Evolutionary conservation across 257 asterid species (phyloP), one percentile per base, ranked within the genome.

Genomic region (Solanum bulbocastanum): DNA sequence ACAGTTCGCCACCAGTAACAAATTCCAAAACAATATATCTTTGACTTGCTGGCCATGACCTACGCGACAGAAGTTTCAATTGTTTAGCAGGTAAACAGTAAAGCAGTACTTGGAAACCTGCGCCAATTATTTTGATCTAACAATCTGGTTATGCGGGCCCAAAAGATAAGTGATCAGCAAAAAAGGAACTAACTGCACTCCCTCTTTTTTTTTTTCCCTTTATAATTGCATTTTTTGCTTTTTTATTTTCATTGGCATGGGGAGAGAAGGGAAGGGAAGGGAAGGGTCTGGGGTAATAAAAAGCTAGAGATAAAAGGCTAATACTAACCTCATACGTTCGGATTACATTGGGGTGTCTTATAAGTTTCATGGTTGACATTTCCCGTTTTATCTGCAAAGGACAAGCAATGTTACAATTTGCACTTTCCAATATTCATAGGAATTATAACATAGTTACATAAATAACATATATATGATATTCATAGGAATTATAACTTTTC

Each of bases 1-100:
- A 97, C 84, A 96, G 98, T 93, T 97, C 99, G 46, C 99, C 99
- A 82, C 99, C 99, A 4, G 98, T 94, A 90, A 97, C 96, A 75
- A 95, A 97, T 88, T 97, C 99, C 92, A 97, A 91, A 56, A 96
- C 98, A 72, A 97, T 94, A 88, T 88, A 97, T 94, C 94, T 97
- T 97, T 15, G 96, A 91, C 94, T 94, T 97, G 96, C 98, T 97
- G 85, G 98, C 99, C 99, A 97, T 97, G 90, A 97, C 99, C 99
- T 96, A 90, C 91, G 91, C 5, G 83, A 76, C n/a, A 89, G 86
- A 30, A 83, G 27, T 73, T 86, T 82, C 87, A 84, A 85, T 87
- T 44, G 86, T 85, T 88, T 36, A 81, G 60, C 39, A 84, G 32
- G 52, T 33, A 16, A 88, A 84, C 46, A 58, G n/a, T 20, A 44